Conservation (phyloP, 2,329 filamentous ascomycete genomes). For the Ascochyta clinopodiicola region DNA sequence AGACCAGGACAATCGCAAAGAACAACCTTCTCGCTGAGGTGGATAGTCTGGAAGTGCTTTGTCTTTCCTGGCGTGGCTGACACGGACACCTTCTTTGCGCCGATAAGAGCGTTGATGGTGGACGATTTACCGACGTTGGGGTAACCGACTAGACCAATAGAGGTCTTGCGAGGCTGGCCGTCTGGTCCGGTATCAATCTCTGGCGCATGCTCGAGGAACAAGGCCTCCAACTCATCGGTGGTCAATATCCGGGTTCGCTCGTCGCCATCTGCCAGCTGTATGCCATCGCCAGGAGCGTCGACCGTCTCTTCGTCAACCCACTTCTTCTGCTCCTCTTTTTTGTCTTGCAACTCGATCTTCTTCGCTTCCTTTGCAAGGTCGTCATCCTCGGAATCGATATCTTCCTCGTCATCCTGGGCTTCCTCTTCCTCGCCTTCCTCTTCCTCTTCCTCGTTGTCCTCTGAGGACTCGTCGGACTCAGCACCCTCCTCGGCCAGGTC, state of each 20-base stretch:
- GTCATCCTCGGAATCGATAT: slow-evolving; percentile 54
- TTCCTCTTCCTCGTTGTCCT: slow-evolving; percentile 40
- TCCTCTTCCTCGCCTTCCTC: slow-evolving; percentile 48
- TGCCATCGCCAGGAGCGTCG: slow-evolving; percentile 45
- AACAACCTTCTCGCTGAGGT: slow-evolving; percentile 86
- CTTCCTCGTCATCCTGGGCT: slow-evolving; percentile 41
- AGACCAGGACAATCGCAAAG: slow-evolving; percentile 98
- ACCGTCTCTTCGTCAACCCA: slow-evolving; percentile 50
- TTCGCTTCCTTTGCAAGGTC: slow-evolving; percentile 51
- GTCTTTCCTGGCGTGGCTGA: slow-evolving; percentile 98
- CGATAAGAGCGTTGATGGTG: slow-evolving; percentile 98
- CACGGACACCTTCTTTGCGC: slow-evolving; percentile 97
- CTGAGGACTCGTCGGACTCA: slow-evolving; percentile 51
- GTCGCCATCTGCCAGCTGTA: slow-evolving; percentile 47
- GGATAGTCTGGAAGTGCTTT: slow-evolving; percentile 98
- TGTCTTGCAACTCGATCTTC: slow-evolving; percentile 56
- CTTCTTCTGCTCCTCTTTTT: slow-evolving; percentile 50
- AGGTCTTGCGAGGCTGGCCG: slow-evolving; percentile 68
- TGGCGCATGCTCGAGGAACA: slow-evolving; percentile 81
- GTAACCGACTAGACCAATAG: slow-evolving; percentile 94
- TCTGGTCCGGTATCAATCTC: slow-evolving; percentile 60
- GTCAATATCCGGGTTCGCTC: slow-evolving; percentile 76
- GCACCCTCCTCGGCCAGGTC: slow-evolving; percentile 61
- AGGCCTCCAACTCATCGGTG: slow-evolving; percentile 87
- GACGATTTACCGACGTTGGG: slow-evolving; percentile 99